phyloP scores from a whole-genome alignment of 192 early-diverging fungal species.

The Entomortierella parvispora region DNA sequence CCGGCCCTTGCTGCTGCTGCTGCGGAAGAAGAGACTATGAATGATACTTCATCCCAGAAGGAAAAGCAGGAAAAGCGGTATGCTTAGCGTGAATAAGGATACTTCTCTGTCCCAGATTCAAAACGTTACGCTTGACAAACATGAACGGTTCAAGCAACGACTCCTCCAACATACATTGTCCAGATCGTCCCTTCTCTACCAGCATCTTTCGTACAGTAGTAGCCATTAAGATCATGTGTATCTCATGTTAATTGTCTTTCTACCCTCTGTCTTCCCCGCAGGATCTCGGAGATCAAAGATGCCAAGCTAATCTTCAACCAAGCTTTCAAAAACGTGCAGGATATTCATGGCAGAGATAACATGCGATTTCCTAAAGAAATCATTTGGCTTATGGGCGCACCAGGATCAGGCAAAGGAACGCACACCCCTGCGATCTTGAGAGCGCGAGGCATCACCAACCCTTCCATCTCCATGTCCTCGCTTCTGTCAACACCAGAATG shows the following conservation, averaged over 20 bases:
- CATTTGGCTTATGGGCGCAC: conserved; percentile 69
- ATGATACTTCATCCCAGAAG: conserved; percentile 10
- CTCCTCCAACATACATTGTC: no score
- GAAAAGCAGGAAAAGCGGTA: conserved; percentile 45
- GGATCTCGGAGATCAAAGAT: conserved; percentile 63
- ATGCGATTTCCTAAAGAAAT: conserved; percentile 65
- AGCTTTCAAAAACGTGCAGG: conserved; percentile 67
- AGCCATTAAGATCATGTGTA: no score
- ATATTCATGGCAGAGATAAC: conserved; percentile 60
- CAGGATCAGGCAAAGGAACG: conserved; percentile 67
- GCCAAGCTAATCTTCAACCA: conserved; percentile 71
- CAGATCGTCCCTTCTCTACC: no score
- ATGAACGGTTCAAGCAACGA: no score
- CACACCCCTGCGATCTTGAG: conserved; percentile 65
- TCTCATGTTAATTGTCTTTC: no score
- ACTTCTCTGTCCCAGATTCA: no score
- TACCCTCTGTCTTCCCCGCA: background rate
- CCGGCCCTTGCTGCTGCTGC: conserved; percentile 35
- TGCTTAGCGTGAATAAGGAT: no score
- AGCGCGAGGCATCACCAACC: conserved; percentile 67
- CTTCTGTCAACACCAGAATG: conserved; percentile 65
- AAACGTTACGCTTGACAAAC: no score
- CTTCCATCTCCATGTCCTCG: conserved; percentile 64
- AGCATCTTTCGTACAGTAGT: no score
- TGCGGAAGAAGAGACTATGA: conserved; percentile 28